Percentiles rank a stretch among this genome's conserved stretches.
phyloP scores from a whole-genome alignment of 108 stramenopile genomes.

The Pseudonitzschia multistriata region DNA sequence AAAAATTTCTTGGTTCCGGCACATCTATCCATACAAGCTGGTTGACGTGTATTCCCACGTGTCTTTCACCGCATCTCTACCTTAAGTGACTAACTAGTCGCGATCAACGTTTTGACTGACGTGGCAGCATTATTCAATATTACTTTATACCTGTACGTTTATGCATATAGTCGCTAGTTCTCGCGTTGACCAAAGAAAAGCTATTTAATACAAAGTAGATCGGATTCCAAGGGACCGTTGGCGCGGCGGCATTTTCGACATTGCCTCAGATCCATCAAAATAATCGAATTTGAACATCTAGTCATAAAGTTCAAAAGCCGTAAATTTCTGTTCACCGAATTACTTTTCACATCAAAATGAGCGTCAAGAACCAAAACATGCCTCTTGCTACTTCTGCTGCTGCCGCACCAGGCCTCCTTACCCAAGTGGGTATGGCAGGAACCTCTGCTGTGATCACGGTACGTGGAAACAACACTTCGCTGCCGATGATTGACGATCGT shows the following conservation, averaged over 20 bases:
- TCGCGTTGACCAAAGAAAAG: not conserved
- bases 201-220: not conserved
- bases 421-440: constrained; percentile 88
- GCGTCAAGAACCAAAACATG: constrained; percentile 23
- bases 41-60: not conserved
- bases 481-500: not conserved
- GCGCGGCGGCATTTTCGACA: not conserved
- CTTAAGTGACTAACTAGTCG: not conserved
- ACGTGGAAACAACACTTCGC: too few species aligned
- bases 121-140: not conserved
- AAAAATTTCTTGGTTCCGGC: constrained; percentile 3
- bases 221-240: not conserved
- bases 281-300: not conserved
- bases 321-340: not conserved
- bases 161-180: not conserved
- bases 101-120: constrained; percentile 1
- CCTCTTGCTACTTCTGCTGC: constrained; percentile 48
- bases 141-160: not conserved
- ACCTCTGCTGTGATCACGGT: constrained; percentile 83
- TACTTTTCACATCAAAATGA: constrained; percentile 20
- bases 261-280: not conserved
- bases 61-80: not conserved
- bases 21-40: not conserved
- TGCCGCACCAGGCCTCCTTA: constrained; percentile 62
- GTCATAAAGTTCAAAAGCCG: not conserved